phyloP scores from a whole-genome alignment of 192 early-diverging fungal species.

The Gigaspora rosea region DNA sequence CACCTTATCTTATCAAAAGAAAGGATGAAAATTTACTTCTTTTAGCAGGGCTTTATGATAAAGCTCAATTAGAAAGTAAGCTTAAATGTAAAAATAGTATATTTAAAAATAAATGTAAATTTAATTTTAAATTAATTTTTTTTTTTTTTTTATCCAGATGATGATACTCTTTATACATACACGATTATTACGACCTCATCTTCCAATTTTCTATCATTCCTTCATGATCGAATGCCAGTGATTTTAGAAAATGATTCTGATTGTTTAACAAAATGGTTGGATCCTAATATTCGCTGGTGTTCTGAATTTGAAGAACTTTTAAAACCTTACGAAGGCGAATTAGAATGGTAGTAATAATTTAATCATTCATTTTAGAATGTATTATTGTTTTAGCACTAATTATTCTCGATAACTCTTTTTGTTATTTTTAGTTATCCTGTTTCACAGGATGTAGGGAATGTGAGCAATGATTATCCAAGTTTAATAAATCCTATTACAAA shows the following conservation, averaged over 20 bases:
- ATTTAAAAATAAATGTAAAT: neutral
- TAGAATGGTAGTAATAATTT: constrained; percentile 7
- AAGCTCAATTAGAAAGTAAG: constrained; percentile 39
- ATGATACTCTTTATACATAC: constrained; percentile 45
- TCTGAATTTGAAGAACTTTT: constrained; percentile 41
- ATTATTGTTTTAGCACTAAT: neutral
- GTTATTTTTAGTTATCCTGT: constrained; percentile 49
- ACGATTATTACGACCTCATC: constrained; percentile 56
- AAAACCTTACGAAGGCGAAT: constrained; percentile 49
- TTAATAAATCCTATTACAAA: constrained; percentile 47
- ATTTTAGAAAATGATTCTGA: constrained; percentile 47
- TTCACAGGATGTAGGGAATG: constrained; percentile 48
- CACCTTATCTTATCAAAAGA: constrained; percentile 51
- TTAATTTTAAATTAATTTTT: neutral
- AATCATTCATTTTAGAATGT: neutral
- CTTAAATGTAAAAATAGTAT: neutral
- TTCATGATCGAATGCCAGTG: constrained; percentile 63
- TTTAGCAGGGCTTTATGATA: constrained; percentile 53
- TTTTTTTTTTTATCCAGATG: neutral
- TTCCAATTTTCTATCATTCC: constrained; percentile 43
- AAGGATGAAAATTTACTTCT: constrained; percentile 52
- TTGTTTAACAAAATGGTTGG: constrained; percentile 48
- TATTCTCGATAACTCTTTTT: neutral
- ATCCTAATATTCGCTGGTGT: constrained; percentile 42
- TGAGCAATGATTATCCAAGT: constrained; percentile 46